These are phyloP conservation scores for Cicer arietinum DNA, from an alignment of 306 rosid genomes.

Conservation along the genomic window DNA sequence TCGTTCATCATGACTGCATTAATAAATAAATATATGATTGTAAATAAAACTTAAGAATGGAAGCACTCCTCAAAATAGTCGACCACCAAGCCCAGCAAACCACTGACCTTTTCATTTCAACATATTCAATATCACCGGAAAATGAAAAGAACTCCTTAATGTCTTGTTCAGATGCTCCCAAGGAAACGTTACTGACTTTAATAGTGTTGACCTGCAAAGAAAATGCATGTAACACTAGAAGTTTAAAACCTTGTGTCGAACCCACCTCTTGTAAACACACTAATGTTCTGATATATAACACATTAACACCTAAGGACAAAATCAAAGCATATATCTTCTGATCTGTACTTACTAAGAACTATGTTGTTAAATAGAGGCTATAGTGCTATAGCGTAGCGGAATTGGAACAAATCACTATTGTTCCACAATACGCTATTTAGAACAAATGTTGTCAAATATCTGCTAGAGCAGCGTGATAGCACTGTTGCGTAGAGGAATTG, in stretches of 20 bases:
- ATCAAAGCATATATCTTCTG: conserved; percentile 13
- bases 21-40: conserved; percentile 31
- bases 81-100: conserved; percentile 3
- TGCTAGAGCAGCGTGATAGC: too few relatives aligned
- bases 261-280: conserved; percentile 23
- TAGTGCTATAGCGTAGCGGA: too few relatives aligned
- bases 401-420: too few relatives aligned
- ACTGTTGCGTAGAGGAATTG: too few relatives aligned
- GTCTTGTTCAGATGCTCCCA: conserved; percentile 92
- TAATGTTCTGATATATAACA: not conserved
- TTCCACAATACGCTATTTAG: too few relatives aligned
- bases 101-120: conserved; percentile 76
- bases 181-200: conserved; percentile 85
- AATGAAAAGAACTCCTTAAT: conserved; percentile 90
- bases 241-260: conserved; percentile 25
- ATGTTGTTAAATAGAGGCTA: too few relatives aligned
- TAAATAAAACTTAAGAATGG: conserved; percentile 18
- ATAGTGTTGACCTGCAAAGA: conserved; percentile 68
- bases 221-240: conserved; percentile 13
- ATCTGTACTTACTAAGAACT: not conserved
- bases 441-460: too few relatives aligned
- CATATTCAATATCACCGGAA: conserved; percentile 92
- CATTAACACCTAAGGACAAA: not conserved
- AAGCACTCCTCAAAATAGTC: conserved; percentile 13
- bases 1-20: conserved; percentile 75